Percentiles rank a stretch among this genome's conserved stretches.
Evolutionary conservation across 2,329 filamentous ascomycete genomes (phyloP).

Genomic region (Trichoderma cornu-damae): DNA sequence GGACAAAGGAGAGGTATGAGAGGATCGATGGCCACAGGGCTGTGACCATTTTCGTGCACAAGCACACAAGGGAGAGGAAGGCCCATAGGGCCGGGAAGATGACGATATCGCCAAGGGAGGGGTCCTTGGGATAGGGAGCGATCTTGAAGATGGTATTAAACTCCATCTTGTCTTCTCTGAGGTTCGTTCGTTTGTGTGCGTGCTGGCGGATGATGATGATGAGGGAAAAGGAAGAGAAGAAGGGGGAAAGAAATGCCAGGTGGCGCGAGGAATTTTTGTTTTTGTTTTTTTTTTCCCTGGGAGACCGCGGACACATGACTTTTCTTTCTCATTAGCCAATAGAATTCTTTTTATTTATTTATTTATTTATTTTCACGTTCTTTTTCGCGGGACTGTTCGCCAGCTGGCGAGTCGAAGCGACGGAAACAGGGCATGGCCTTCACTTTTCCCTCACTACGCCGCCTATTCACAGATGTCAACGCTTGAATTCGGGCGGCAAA

Average conservation of each 20-base stretch:
- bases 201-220: constrained; percentile 1
- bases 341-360: not conserved
- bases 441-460: not conserved
- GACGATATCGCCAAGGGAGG: not conserved
- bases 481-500: not conserved
- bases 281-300: not conserved
- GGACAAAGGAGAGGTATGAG: constrained; percentile 11
- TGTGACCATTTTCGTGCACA: constrained; percentile 1
- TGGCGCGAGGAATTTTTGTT: not conserved
- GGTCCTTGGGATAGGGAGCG: constrained; percentile 3
- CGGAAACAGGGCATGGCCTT: not conserved
- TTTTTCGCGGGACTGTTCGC: not conserved
- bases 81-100: constrained; percentile 3
- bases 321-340: not conserved
- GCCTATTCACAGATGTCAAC: not conserved
- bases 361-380: not conserved
- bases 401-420: constrained; percentile 6
- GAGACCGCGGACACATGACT: not conserved
- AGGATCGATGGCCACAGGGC: constrained; percentile 9
- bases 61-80: constrained; percentile 1
- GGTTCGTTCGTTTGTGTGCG: not conserved
- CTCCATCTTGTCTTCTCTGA: constrained; percentile 12
- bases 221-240: constrained; percentile 4
- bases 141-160: constrained; percentile 11
- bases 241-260: not conserved